A percentile compares a stretch with the other conserved stretches of the same genome.
Conservation (phyloP, 2,329 filamentous ascomycete species). For the Chaetomium olivaceum region DNA sequence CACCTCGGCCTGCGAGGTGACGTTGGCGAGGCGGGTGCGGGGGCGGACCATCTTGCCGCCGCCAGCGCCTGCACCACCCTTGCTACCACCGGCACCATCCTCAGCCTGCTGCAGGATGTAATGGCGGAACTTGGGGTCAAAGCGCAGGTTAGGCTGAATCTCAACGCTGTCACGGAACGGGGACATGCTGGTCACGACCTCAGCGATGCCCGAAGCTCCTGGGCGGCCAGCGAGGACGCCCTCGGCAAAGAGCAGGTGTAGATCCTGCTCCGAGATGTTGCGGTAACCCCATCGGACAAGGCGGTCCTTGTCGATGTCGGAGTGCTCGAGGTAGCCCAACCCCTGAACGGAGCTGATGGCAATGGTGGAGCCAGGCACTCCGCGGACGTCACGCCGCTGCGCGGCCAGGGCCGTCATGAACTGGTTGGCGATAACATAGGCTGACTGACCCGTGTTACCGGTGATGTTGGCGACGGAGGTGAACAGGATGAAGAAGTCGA, state of each 20-base stretch:
- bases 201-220: not conserved
- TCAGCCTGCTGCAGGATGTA: not conserved
- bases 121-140: constrained; percentile 1
- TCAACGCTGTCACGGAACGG: not conserved
- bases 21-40: not conserved
- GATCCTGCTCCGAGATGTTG: constrained; percentile 17
- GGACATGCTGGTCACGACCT: constrained; percentile 4
- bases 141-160: not conserved
- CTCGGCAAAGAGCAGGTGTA: constrained; percentile 22
- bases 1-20: not conserved
- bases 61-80: too few species aligned
- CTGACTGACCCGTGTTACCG: constrained; percentile 21
- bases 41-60: not conserved
- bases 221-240: constrained; percentile 19
- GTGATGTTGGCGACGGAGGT: constrained; percentile 8
- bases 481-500: constrained; percentile 40
- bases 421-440: constrained; percentile 27
- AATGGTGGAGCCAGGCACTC: constrained; percentile 2
- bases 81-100: not conserved
- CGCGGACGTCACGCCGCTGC: constrained; percentile 22
- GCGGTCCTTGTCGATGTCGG: not conserved
- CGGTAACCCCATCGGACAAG: not conserved
- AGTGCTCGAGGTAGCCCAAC: not conserved
- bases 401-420: constrained; percentile 45
- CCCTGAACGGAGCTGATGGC: constrained; percentile 20